phyloP scores from a whole-genome alignment of 768 basidiomycete genomes.

The Kwoniella bestiolae region DNA sequence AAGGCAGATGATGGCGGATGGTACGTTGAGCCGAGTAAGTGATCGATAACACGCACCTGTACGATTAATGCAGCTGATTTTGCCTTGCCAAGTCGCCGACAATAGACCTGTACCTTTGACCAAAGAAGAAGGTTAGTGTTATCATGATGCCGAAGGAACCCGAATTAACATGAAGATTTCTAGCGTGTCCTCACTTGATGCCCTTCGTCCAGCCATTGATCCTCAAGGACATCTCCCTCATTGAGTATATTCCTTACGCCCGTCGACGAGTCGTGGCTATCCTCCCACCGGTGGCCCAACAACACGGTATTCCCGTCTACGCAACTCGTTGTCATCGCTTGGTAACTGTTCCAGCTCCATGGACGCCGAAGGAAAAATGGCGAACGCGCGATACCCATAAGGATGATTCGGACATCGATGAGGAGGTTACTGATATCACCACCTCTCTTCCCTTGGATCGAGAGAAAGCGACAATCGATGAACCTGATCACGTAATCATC shows the following conservation, averaged over 20 bases:
- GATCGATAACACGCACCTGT: neutral
- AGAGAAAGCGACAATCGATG: constrained; percentile 31
- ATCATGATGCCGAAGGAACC: too few relatives aligned
- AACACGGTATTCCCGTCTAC: constrained; percentile 3
- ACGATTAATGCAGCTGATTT: neutral
- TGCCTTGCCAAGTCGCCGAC: constrained; percentile 22
- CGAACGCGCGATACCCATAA: constrained; percentile 3
- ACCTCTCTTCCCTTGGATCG: constrained; percentile 22
- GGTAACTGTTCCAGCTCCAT: constrained; percentile 42
- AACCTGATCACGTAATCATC: constrained; percentile 28
- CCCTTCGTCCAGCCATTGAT: constrained; percentile 10
- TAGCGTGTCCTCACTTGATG: neutral
- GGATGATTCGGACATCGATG: constrained; percentile 1
- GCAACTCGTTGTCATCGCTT: constrained; percentile 23
- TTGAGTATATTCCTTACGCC: constrained; percentile 37
- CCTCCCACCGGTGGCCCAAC: constrained; percentile 1
- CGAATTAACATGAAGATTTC: neutral
- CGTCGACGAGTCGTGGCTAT: constrained; percentile 28
- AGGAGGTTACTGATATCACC: constrained; percentile 11
- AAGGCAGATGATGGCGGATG: constrained; percentile 30
- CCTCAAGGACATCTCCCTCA: constrained; percentile 9
- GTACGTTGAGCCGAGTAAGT: constrained; percentile 29
- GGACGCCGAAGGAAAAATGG: constrained; percentile 47
- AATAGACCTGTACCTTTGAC: constrained; percentile 15
- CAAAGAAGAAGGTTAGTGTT: constrained; percentile 18